Evolutionary conservation across 139 green algal genomes (phyloP), one percentile per base, ranked within the genome.

Genomic region (Microglena sp.): DNA sequence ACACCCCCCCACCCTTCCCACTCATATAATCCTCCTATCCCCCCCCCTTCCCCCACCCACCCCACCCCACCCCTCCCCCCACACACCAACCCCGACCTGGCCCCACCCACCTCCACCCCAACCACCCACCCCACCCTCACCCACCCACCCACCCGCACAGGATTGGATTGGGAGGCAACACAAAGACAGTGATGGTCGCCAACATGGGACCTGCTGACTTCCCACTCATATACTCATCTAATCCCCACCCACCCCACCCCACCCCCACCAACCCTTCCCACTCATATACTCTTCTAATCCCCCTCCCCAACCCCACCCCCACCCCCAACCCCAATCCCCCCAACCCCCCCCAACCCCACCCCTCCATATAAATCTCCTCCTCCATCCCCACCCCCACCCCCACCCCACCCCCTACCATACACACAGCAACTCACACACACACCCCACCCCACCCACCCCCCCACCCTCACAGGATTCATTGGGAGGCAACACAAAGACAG

Each of bases 121-220:
- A 58, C 46, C 5, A 32, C 22, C 11, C 15, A 26, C 6, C 11
- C 6, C 22, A 5, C 11, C 46, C 11, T n/a, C 11, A 21, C 6
- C 22, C 18, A 32, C 29, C 7, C 46, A 32, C 11, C 28, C 24
- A 5, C 33, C 26, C 11, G 2, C 30, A 2, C 63, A 79, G 73
- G 81, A 90, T 73, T 84, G n/a, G 76, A 5, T 68, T 91, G 45
- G 84, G 87, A 21, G 87, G 87, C 61, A 91, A 93, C 86, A 92
- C 87, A 50, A 91, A 92, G 71, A 92, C 87, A 5, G 77, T 90
- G 33, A 96, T 96, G 86, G 77, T 86, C 0, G 88, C 88, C 26
- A 92, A 92, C 68, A 71, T 91, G 4, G 85, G 84, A 34, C 86
- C 87, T 28, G 83, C 84, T 5, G 82, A 24, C 50, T 59, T n/a